Evolutionary conservation across 305 asterid genomes (phyloP).

Genomic region (Solanum chacoense): DNA sequence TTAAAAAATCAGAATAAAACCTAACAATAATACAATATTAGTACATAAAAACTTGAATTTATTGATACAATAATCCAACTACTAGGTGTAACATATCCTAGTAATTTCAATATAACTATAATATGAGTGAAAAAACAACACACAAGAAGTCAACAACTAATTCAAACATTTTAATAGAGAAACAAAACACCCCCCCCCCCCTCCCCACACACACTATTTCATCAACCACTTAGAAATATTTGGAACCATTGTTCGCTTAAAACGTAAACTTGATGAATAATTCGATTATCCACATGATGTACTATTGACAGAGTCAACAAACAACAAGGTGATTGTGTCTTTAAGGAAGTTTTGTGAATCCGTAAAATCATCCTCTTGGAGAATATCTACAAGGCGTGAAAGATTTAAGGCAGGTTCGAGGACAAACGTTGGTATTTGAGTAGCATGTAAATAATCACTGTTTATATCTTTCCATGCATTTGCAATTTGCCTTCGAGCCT

Average conservation of each 20-base stretch:
- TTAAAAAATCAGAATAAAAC: too few relatives aligned
- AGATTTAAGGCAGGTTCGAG: not conserved
- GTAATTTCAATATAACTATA: too few relatives aligned
- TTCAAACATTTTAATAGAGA: not conserved
- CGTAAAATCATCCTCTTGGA: not conserved
- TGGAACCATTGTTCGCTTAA: not conserved
- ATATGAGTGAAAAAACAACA: not conserved
- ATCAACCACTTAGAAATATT: not conserved
- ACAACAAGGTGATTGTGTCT: not conserved
- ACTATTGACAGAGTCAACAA: not conserved
- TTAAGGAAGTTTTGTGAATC: not conserved
- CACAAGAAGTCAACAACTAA: not conserved
- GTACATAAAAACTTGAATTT: not conserved
- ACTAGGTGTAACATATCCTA: too few relatives aligned
- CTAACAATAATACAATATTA: not conserved
- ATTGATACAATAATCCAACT: too few relatives aligned
- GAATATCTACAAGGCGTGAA: not conserved
- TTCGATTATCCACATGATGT: not conserved
- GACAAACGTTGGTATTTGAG: not conserved
- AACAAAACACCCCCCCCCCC: not conserved
- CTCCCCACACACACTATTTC: too few relatives aligned
- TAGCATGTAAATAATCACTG: not conserved
- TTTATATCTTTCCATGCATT: not conserved
- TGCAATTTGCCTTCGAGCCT: not conserved
- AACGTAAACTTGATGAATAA: not conserved